These are phyloP conservation scores for Citeromyces matritensis DNA, from an alignment of 805 yeast genomes.

Conservation along the genomic window DNA sequence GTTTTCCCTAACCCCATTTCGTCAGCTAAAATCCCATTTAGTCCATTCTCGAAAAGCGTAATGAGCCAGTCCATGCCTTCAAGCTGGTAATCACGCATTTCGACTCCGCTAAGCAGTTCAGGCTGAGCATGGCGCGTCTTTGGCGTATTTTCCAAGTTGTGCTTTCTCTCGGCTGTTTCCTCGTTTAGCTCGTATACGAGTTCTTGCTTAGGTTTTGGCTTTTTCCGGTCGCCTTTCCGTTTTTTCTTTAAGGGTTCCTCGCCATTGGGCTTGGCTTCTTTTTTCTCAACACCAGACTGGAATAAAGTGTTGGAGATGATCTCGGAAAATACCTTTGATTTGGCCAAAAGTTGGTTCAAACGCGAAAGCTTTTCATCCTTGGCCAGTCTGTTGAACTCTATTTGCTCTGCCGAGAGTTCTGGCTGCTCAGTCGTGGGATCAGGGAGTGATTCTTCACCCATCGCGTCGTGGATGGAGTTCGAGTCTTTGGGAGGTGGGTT, in stretches of 20 bases:
- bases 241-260: constrained; percentile 10
- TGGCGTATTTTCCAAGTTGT: constrained; percentile 3
- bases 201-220: constrained; percentile 7
- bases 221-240: constrained; percentile 6
- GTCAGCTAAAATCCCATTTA: constrained; percentile 91
- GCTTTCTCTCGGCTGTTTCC: constrained; percentile 7
- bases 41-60: constrained; percentile 81
- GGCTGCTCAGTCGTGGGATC: no score
- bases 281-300: constrained; percentile 15
- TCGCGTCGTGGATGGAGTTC: no score
- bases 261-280: constrained; percentile 7
- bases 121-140: constrained; percentile 28
- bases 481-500: no score
- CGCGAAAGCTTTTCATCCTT: constrained; percentile 48
- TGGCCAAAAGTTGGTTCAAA: constrained; percentile 63
- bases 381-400: constrained; percentile 26
- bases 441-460: no score
- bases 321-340: constrained; percentile 76
- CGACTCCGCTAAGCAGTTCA: constrained; percentile 33
- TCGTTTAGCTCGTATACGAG: constrained; percentile 6
- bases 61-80: constrained; percentile 88
- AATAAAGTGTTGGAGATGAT: constrained; percentile 72
- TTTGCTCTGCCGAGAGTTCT: constrained; percentile 14
- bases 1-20: constrained; percentile 98
- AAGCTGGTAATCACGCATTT: constrained; percentile 69